phyloP scores from a whole-genome alignment of 257 asterid genomes.

The Cinchona pubescens region DNA sequence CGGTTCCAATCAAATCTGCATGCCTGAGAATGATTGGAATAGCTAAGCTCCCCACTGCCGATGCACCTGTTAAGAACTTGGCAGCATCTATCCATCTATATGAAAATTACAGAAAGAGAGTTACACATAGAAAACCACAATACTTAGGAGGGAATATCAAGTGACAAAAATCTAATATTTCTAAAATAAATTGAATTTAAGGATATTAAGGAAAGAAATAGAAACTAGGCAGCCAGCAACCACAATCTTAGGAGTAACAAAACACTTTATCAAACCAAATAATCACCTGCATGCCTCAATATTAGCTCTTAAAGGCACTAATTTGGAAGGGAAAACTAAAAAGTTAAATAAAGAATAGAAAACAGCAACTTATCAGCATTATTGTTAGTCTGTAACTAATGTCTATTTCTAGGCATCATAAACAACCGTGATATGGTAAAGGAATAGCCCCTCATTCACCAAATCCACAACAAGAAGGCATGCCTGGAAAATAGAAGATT shows the following conservation, averaged over 20 bases:
- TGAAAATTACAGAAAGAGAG: neutral
- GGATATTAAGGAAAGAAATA: neutral
- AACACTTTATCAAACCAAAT: neutral
- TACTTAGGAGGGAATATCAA: neutral
- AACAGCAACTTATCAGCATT: neutral
- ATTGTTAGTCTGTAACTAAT: neutral
- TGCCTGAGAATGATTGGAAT: conserved; percentile 90
- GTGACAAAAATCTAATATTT: neutral
- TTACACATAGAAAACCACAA: neutral
- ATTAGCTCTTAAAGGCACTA: neutral
- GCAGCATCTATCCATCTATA: conserved; percentile 93
- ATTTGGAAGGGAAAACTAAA: neutral
- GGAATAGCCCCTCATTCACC: neutral
- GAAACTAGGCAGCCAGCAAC: neutral
- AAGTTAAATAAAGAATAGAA: neutral
- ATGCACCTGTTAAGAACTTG: conserved; percentile 91
- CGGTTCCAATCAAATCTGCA: conserved; percentile 73
- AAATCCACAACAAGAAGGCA: neutral
- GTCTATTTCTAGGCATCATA: neutral
- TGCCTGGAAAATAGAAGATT: neutral
- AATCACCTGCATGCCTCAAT: neutral
- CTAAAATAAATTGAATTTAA: neutral
- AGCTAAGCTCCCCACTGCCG: conserved; percentile 94
- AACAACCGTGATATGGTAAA: neutral
- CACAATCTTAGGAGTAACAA: neutral